Percentiles rank a stretch among this genome's conserved stretches.
These are phyloP conservation scores for Trichosporon sp. DNA, from an alignment of 1,284 basidiomycete genomes.

Conservation along the genomic window DNA sequence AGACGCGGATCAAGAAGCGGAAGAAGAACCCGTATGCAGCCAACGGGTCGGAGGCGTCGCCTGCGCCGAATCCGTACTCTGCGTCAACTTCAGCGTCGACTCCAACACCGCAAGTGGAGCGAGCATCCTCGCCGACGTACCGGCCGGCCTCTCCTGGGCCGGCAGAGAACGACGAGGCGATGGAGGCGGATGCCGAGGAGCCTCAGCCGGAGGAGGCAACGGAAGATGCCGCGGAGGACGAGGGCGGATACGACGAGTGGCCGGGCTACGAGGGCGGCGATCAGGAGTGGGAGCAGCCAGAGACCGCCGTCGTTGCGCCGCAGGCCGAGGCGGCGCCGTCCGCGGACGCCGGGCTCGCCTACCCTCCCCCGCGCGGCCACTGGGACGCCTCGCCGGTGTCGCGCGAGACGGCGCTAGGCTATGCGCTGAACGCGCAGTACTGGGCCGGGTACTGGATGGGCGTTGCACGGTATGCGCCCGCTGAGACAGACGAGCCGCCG, in stretches of 20 bases:
- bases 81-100: neutral
- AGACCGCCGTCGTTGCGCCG: neutral
- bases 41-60: neutral
- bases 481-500: neutral
- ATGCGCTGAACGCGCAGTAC: conserved; percentile 46
- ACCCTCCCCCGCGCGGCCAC: conserved; percentile 17
- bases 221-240: conserved; percentile 7
- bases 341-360: conserved; percentile 11
- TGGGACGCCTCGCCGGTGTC: conserved; percentile 14
- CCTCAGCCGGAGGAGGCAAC: neutral
- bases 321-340: neutral
- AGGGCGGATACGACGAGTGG: conserved; percentile 4
- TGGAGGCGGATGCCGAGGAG: neutral
- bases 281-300: neutral
- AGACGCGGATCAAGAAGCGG: neutral
- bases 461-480: conserved; percentile 21
- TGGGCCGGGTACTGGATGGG: conserved; percentile 50
- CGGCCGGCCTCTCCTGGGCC: conserved; percentile 16
- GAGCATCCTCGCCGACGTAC: conserved; percentile 12
- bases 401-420: conserved; percentile 35
- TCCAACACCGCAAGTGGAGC: neutral
- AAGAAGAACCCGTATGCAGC: conserved; percentile 9
- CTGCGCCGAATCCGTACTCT: neutral
- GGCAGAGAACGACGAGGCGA: neutral
- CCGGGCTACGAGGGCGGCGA: neutral